Conservation (phyloP, 768 basidiomycete genomes). For the Lactarius akahatsu region DNA sequence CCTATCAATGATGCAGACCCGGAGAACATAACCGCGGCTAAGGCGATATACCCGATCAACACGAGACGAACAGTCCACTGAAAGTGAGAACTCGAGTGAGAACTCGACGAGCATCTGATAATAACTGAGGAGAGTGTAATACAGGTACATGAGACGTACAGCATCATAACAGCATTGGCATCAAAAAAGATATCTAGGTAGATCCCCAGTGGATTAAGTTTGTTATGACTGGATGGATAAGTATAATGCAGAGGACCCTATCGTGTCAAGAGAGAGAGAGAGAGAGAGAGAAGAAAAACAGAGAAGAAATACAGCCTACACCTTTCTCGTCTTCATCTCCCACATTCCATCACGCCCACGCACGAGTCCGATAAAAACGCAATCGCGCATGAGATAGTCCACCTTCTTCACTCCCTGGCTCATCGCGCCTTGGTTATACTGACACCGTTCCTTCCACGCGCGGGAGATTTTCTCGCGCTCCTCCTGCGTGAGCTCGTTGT, state of each 20-base stretch:
- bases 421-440: slow-evolving; percentile 36
- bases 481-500: slow-evolving; percentile 49
- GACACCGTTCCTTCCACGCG: slow-evolving; percentile 49
- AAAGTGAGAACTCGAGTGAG: not conserved
- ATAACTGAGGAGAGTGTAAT: slow-evolving; percentile 1
- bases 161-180: slow-evolving; percentile 11
- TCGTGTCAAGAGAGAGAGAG: slow-evolving; percentile 2
- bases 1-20: too few relatives aligned
- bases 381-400: slow-evolving; percentile 58
- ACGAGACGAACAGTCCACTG: not conserved
- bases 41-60: not conserved
- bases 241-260: slow-evolving; percentile 20
- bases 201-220: slow-evolving; percentile 13
- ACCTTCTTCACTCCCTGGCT: slow-evolving; percentile 52
- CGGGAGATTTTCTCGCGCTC: slow-evolving; percentile 45
- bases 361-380: slow-evolving; percentile 53
- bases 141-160: slow-evolving; percentile 24
- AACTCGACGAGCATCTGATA: not conserved
- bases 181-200: slow-evolving; percentile 20
- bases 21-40: not conserved
- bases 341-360: slow-evolving; percentile 58
- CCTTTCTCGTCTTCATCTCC: slow-evolving; percentile 56
- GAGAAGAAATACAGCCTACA: slow-evolving; percentile 5
- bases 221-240: slow-evolving; percentile 21
- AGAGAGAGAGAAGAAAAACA: not conserved